phyloP scores from a whole-genome alignment of 2,329 filamentous ascomycete genomes.

The Trichoderma sp. region DNA sequence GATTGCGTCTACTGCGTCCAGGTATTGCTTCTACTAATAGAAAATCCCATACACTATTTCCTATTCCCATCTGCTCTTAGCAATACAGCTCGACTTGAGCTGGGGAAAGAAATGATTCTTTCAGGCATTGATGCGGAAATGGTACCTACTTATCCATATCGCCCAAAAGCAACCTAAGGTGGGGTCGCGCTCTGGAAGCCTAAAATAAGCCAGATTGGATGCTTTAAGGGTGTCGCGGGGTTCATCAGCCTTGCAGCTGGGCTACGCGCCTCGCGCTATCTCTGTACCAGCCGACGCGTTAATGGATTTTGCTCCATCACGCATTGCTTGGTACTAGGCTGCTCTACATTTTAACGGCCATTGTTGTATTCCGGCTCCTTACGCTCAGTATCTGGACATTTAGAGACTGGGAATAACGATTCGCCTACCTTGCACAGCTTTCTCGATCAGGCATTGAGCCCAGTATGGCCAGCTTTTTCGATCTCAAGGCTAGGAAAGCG shows the following conservation, averaged over 20 bases:
- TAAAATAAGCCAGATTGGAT: neutral
- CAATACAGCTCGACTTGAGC: neutral
- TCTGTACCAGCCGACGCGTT: slow-evolving; percentile 17
- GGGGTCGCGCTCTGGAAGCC: slow-evolving; percentile 1
- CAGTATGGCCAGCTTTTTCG: slow-evolving; percentile 90
- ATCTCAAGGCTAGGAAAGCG: slow-evolving; percentile 86
- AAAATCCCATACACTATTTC: neutral
- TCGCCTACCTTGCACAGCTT: neutral
- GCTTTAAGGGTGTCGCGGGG: slow-evolving; percentile 18
- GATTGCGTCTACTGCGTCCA: no score
- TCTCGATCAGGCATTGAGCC: neutral
- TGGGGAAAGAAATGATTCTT: neutral
- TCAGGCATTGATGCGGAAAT: neutral
- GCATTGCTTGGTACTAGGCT: neutral
- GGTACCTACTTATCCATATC: neutral
- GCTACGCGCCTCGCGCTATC: slow-evolving; percentile 25
- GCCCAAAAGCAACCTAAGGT: neutral
- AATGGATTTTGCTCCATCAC: slow-evolving; percentile 22
- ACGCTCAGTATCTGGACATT: neutral
- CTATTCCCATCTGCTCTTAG: neutral
- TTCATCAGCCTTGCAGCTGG: slow-evolving; percentile 24
- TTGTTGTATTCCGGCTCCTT: neutral
- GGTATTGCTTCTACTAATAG: no score
- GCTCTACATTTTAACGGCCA: neutral
- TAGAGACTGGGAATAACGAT: neutral